These are phyloP conservation scores for Calendula officinalis DNA, from an alignment of 129 eudicot species.

Conservation along the genomic window DNA sequence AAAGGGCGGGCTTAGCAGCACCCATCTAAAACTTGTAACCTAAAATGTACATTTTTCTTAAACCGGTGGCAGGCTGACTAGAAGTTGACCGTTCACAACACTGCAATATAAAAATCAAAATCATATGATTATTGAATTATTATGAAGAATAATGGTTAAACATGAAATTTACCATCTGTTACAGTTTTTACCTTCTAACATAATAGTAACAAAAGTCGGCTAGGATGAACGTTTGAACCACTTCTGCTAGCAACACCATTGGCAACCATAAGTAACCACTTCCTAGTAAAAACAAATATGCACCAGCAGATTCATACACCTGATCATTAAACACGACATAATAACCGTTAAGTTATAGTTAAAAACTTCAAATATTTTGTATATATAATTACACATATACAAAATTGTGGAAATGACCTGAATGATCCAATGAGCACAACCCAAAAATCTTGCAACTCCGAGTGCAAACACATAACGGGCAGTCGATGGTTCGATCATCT, in stretches of 20 bases:
- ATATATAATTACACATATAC: too few relatives aligned
- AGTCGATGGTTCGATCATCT: conserved; percentile 92
- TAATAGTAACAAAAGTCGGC: conserved; percentile 96
- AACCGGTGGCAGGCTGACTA: conserved; percentile 67
- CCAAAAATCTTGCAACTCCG: conserved; percentile 83
- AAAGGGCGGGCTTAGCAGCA: conserved; percentile 17
- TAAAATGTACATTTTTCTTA: conserved; percentile 31
- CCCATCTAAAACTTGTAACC: conserved; percentile 23
- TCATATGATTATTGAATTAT: neutral
- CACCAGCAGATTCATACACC: conserved; percentile 86
- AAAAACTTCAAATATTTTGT: too few relatives aligned
- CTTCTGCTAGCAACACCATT: conserved; percentile 57
- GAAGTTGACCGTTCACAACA: conserved; percentile 54
- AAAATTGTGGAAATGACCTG: conserved; percentile 40
- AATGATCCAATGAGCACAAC: conserved; percentile 91
- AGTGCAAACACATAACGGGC: conserved; percentile 92
- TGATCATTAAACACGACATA: conserved; percentile 19
- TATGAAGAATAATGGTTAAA: neutral
- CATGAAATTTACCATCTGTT: neutral
- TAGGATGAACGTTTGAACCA: conserved; percentile 82
- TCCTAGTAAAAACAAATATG: conserved; percentile 52
- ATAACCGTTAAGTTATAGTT: neutral
- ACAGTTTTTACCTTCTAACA: conserved; percentile 57
- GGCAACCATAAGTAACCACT: conserved; percentile 76
- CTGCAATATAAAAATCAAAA: conserved; percentile 38